Evolutionary conservation across 192 early-diverging fungal species (phyloP).

Genomic region (Martensiomyces pterosporus): DNA sequence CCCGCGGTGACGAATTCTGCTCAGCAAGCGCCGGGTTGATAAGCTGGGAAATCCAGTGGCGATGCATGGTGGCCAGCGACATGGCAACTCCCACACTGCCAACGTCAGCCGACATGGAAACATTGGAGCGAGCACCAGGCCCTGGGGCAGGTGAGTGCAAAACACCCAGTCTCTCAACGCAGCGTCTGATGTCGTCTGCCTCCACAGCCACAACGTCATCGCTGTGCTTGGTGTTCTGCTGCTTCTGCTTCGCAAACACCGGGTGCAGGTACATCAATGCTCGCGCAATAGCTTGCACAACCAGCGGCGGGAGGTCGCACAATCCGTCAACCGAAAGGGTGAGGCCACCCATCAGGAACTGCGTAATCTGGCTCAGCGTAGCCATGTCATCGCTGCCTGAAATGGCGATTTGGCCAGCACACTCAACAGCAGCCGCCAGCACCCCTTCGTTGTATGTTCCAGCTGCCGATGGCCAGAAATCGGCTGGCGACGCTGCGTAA

Average conservation of each 20-base stretch:
- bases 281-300: slow-evolving; percentile 13
- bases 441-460: slow-evolving; percentile 8
- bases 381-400: slow-evolving; percentile 17
- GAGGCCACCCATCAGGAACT: slow-evolving; percentile 22
- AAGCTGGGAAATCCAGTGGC: slow-evolving; percentile 22
- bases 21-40: slow-evolving; percentile 27
- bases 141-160: slow-evolving; percentile 3
- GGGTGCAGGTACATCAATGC: slow-evolving; percentile 10
- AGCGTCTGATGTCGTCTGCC: slow-evolving; percentile 33
- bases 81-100: slow-evolving; percentile 18
- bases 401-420: slow-evolving; percentile 10
- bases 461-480: slow-evolving; percentile 15
- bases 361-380: slow-evolving; percentile 8
- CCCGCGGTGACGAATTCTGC: slow-evolving; percentile 19
- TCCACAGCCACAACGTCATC: slow-evolving; percentile 16
- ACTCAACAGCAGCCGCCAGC: slow-evolving; percentile 28
- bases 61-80: slow-evolving; percentile 29
- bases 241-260: not conserved
- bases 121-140: not conserved
- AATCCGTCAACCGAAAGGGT: not conserved
- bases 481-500: slow-evolving; percentile 1
- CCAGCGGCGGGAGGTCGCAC: slow-evolving; percentile 1
- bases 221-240: too few relatives aligned
- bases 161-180: slow-evolving; percentile 26
- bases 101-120: not conserved